Percentiles rank a stretch among this genome's conserved stretches.
Conservation (phyloP, 257 asterid species). For the Jacaranda copaia region DNA sequence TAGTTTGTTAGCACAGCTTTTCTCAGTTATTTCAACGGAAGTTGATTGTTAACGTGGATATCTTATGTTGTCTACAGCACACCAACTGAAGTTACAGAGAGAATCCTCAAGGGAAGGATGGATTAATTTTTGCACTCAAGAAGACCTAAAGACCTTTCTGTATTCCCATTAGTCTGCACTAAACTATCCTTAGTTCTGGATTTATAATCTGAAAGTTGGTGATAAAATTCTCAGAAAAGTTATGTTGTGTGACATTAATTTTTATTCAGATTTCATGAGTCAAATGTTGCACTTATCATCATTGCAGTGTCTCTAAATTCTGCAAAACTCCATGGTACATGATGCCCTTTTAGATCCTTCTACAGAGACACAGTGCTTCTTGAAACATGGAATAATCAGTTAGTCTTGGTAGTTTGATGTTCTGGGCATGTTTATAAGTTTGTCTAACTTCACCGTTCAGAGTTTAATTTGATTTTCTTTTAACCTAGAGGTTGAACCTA, state of each 20-base stretch:
- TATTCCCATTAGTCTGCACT: slow-evolving; percentile 8
- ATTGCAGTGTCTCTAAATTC: slow-evolving; percentile 1
- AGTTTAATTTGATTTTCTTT: no score
- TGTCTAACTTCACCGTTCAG: no score
- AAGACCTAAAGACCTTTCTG: slow-evolving; percentile 8
- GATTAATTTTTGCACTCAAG: slow-evolving; percentile 47
- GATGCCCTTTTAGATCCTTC: background rate
- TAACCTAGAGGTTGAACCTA: no score
- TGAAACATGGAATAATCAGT: background rate
- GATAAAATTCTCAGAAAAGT: slow-evolving; percentile 17
- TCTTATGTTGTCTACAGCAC: slow-evolving; percentile 62
- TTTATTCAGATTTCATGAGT: slow-evolving; percentile 34
- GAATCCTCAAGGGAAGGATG: slow-evolving; percentile 95
- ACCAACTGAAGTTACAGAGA: slow-evolving; percentile 88
- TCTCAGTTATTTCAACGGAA: background rate
- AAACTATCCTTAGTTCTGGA: background rate
- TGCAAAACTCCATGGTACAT: background rate
- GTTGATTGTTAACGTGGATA: background rate
- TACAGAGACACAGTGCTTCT: background rate
- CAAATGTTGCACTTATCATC: slow-evolving; percentile 20
- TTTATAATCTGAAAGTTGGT: slow-evolving; percentile 28
- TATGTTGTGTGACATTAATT: slow-evolving; percentile 26
- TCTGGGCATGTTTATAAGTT: no score
- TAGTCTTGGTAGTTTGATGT: slow-evolving; percentile 14
- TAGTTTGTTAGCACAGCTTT: background rate